Conservation (phyloP, 2,329 filamentous ascomycete species). For the Xylariaceae sp. region DNA sequence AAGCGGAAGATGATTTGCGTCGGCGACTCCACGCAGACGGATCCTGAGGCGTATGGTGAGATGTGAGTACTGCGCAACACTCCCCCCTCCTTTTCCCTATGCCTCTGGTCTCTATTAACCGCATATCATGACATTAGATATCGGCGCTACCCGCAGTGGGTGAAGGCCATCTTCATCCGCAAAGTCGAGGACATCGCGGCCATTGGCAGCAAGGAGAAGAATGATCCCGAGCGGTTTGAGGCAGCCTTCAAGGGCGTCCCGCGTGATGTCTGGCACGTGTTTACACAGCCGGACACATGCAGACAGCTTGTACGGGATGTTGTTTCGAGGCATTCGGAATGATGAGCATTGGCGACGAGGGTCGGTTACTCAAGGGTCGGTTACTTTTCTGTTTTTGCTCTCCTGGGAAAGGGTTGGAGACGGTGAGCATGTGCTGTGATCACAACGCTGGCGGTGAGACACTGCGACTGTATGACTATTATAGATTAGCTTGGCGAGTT, state of each 20-base stretch:
- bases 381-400: background rate
- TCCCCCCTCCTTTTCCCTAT: background rate
- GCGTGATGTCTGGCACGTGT: slow-evolving; percentile 69
- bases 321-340: slow-evolving; percentile 15
- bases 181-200: slow-evolving; percentile 71
- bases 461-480: background rate
- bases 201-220: slow-evolving; percentile 65
- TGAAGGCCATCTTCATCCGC: slow-evolving; percentile 77
- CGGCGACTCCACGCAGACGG: slow-evolving; percentile 85
- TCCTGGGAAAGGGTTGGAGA: background rate
- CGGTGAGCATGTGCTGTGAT: background rate
- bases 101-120: slow-evolving; percentile 5
- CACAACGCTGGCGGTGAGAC: background rate
- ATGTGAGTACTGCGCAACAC: slow-evolving; percentile 46
- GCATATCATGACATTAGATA: slow-evolving; percentile 37
- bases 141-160: slow-evolving; percentile 65
- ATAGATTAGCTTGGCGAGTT: background rate
- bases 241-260: slow-evolving; percentile 75
- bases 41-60: slow-evolving; percentile 85
- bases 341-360: background rate
- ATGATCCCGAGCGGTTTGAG: slow-evolving; percentile 69
- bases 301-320: slow-evolving; percentile 34
- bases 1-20: slow-evolving; percentile 73
- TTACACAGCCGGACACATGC: slow-evolving; percentile 69
- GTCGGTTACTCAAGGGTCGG: background rate